phyloP scores from a whole-genome alignment of 495 filamentous ascomycete genomes.

The Penicillium flavigenum region DNA sequence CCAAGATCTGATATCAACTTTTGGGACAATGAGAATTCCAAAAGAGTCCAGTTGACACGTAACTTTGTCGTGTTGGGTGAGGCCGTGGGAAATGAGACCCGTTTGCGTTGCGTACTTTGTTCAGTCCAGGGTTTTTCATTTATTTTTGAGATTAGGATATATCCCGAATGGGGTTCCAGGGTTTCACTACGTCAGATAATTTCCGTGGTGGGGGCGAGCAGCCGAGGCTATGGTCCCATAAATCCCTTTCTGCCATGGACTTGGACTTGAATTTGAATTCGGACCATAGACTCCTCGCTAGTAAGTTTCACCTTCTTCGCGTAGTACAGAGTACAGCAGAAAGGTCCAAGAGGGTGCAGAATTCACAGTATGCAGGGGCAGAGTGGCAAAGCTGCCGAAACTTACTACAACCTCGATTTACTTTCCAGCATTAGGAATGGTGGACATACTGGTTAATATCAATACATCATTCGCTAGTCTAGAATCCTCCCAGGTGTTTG shows the following conservation, averaged over 20 bases:
- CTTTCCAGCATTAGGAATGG: not conserved
- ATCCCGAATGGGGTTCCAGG: not conserved
- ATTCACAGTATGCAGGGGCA: conserved; percentile 4
- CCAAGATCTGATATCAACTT: not conserved
- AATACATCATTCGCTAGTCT: not conserved
- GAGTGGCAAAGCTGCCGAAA: not conserved
- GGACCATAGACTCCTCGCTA: not conserved
- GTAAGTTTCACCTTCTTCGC: not conserved
- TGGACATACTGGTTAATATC: not conserved
- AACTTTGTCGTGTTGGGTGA: not conserved
- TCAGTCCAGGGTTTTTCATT: not conserved
- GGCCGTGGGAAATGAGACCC: not conserved
- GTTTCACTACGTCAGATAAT: not conserved
- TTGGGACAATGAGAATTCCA: not conserved
- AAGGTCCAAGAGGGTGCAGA: conserved; percentile 4
- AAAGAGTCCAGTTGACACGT: not conserved
- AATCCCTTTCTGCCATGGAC: not conserved
- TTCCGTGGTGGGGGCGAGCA: not conserved
- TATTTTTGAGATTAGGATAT: not conserved
- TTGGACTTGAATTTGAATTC: not conserved
- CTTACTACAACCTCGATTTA: not conserved
- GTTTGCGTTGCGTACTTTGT: not conserved
- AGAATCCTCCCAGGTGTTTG: not conserved
- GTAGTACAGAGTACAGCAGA: conserved; percentile 8
- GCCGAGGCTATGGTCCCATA: not conserved